Conservation (phyloP, 1,284 basidiomycete species). For the Cryptococcus jaspeensis region DNA sequence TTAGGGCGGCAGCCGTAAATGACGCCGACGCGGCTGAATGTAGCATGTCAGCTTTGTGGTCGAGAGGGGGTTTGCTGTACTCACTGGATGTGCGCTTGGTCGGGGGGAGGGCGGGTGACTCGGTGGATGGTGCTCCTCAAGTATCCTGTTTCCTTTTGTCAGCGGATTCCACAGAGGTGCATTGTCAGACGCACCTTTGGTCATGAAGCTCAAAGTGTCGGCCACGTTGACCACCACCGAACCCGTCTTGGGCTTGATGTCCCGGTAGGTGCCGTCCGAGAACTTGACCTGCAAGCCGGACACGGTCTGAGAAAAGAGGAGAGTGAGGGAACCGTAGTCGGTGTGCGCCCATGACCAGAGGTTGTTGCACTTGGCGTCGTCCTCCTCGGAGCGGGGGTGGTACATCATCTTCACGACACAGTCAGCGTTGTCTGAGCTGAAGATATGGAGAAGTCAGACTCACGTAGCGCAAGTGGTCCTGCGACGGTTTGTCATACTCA, state of each 20-base stretch:
- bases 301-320: slow-evolving; percentile 37
- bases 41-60: not conserved
- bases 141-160: slow-evolving; percentile 17
- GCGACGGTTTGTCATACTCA: slow-evolving; percentile 26
- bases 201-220: slow-evolving; percentile 39
- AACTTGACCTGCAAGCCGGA: slow-evolving; percentile 39
- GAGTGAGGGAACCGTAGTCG: slow-evolving; percentile 34
- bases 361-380: slow-evolving; percentile 29
- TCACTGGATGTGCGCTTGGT: slow-evolving; percentile 30
- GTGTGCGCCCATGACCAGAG: slow-evolving; percentile 37
- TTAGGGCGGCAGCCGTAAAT: slow-evolving; percentile 38
- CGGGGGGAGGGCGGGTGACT: slow-evolving; percentile 31
- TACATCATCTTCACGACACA: slow-evolving; percentile 27
- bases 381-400: slow-evolving; percentile 32
- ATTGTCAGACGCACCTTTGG: slow-evolving; percentile 18
- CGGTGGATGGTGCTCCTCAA: slow-evolving; percentile 35
- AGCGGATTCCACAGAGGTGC: not conserved
- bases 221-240: slow-evolving; percentile 39
- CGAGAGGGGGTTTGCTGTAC: not conserved
- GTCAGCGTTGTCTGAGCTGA: not conserved
- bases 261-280: slow-evolving; percentile 26
- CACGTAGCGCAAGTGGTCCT: slow-evolving; percentile 39
- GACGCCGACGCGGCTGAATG: slow-evolving; percentile 26
- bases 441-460: not conserved
- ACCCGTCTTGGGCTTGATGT: slow-evolving; percentile 30